Base-by-base conservation (phyloP, 371 early-diverging fungal genomes). In the Mortierella sp. region DNA sequence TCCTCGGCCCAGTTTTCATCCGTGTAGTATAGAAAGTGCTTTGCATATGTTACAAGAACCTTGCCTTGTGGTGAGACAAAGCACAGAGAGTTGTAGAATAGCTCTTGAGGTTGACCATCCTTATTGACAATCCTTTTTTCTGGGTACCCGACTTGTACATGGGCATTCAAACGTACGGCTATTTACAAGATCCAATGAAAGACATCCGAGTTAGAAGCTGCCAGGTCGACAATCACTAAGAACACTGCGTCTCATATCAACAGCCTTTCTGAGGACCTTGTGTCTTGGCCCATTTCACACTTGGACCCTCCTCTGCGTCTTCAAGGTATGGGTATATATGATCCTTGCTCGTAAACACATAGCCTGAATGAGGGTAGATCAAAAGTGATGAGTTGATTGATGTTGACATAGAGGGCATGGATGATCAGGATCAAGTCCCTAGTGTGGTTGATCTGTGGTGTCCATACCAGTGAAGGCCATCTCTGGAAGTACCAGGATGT, bases 1-100 rank as follows among this genome's bases (percentile, higher is more conserved):
- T 88, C 88, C 29, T 57, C 65, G 1, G 93, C 93, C 94, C 94
- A 94, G 17, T 54, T 63, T 63, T 92, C 92, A 67, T 94, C 94
- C 0, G 82, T 83, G 49, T 84, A 80, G 64, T 83, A 93, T 24
- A 94, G 58, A 64, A 90, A 89, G n/a, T 83, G 65, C 52, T 92
- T 94, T 57, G 89, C 85, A 80, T 94, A 93, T 0, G 88, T 85
- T 2, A 54, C 48, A 16, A 90, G 60, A 0, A 88, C 47, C 4
- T 74, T 40, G 6, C 88, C 89, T 17, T 71, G 25, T 6, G 85
- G 85, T 29, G 82, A 71, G 16, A 91, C 84, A 60, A 87, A 83
- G 52, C 85, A 83, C 1, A 87, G 61, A 28, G 88, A 85, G 65
- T 92, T 92, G 79, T 87, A 90, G 31, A 80, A 79, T 16, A 50